Conservation (phyloP, 345 rosid species). For the Syzygium oleosum region DNA sequence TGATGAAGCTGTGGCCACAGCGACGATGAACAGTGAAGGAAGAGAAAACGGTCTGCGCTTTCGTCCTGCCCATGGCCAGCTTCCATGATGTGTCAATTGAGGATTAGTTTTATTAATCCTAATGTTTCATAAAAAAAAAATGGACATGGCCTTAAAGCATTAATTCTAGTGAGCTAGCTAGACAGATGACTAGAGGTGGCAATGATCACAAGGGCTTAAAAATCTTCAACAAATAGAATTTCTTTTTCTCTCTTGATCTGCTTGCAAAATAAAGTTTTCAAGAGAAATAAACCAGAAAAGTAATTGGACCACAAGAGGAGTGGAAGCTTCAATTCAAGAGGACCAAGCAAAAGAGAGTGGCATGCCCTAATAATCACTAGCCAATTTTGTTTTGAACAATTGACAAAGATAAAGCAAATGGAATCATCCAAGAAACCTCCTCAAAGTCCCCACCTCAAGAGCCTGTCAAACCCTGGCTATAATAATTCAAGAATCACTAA, state of each 20-base stretch:
- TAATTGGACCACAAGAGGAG: not conserved
- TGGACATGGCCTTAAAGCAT: not conserved
- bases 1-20: too few relatives aligned
- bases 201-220: not conserved
- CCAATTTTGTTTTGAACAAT: not conserved
- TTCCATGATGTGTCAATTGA: not conserved
- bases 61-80: not conserved
- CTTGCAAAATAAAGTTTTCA: not conserved
- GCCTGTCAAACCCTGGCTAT: not conserved
- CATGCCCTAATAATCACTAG: not conserved
- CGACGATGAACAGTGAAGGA: too few relatives aligned
- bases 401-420: not conserved
- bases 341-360: not conserved
- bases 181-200: not conserved
- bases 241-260: not conserved
- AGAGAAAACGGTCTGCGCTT: too few relatives aligned
- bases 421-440: not conserved
- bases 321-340: not conserved
- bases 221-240: not conserved
- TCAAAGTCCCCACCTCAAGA: not conserved
- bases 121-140: not conserved
- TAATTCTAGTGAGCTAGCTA: not conserved
- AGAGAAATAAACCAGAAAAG: not conserved
- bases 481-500: not conserved
- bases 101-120: not conserved